phyloP scores from a whole-genome alignment of 495 filamentous ascomycete species.

The Tuber brumale region DNA sequence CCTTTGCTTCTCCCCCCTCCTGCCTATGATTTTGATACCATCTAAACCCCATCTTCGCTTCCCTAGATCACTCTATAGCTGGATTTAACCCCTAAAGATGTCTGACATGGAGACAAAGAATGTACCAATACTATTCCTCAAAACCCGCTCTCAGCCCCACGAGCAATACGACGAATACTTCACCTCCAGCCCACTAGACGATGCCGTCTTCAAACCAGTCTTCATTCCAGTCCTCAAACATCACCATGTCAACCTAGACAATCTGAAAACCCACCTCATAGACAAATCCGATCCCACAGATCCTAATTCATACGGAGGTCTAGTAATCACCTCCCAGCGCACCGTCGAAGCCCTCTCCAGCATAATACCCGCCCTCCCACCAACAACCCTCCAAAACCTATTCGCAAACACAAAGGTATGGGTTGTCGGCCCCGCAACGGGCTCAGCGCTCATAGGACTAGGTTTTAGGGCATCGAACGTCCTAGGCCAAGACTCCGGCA shows the following conservation, averaged over 20 bases:
- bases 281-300: slow-evolving; percentile 2
- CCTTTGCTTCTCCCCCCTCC: not conserved
- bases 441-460: slow-evolving; percentile 49
- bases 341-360: slow-evolving; percentile 78
- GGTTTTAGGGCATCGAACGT: slow-evolving; percentile 47
- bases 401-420: slow-evolving; percentile 47
- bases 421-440: slow-evolving; percentile 88
- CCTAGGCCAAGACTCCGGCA: slow-evolving; percentile 72
- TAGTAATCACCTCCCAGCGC: slow-evolving; percentile 91
- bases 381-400: slow-evolving; percentile 15
- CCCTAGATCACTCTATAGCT: not conserved
- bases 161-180: slow-evolving; percentile 80
- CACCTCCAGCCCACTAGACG: slow-evolving; percentile 43
- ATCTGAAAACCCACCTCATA: slow-evolving; percentile 47
- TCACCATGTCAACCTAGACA: slow-evolving; percentile 51
- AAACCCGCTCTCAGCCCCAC: slow-evolving; percentile 69
- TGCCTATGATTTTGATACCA: not conserved
- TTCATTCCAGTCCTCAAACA: slow-evolving; percentile 87
- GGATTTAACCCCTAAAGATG: not conserved
- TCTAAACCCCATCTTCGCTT: not conserved
- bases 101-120: not conserved
- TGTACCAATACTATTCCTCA: slow-evolving; percentile 71
- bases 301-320: slow-evolving; percentile 57
- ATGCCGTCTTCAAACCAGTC: slow-evolving; percentile 52
- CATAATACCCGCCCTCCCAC: slow-evolving; percentile 47